Conservation (phyloP, 2,329 filamentous ascomycete genomes). For the Sarocladiaceae sp. region DNA sequence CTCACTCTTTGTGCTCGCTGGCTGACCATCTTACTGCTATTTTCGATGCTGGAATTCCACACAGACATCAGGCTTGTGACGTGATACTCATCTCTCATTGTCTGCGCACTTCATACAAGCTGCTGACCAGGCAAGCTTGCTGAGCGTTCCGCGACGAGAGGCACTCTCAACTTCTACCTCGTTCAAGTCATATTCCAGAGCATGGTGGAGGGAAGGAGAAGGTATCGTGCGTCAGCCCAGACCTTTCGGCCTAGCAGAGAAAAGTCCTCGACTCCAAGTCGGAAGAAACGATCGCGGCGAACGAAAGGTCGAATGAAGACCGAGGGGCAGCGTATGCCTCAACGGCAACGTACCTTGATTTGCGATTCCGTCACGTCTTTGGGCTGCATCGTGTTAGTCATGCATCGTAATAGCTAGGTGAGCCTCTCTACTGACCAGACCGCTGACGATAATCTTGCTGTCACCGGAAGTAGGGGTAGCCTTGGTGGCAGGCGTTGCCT, state of each 20-base stretch:
- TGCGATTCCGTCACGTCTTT: constrained; percentile 92
- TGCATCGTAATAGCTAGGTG: neutral
- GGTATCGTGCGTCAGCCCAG: constrained; percentile 2
- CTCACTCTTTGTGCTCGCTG: constrained; percentile 4
- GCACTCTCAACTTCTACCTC: constrained; percentile 50
- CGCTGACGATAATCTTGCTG: constrained; percentile 98
- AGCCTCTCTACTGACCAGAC: constrained; percentile 81
- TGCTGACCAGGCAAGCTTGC: constrained; percentile 48
- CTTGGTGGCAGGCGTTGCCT: constrained; percentile 56
- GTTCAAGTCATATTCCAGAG: constrained; percentile 22
- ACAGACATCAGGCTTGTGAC: constrained; percentile 9
- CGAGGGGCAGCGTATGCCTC: constrained; percentile 60
- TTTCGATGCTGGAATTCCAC: neutral
- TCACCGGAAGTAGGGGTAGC: constrained; percentile 58
- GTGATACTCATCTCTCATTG: constrained; percentile 16
- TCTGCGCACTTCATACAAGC: constrained; percentile 17
- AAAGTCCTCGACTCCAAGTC: constrained; percentile 16
- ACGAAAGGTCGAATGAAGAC: constrained; percentile 62
- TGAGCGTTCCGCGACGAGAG: constrained; percentile 43
- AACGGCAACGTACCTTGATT: constrained; percentile 99
- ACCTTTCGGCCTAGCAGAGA: constrained; percentile 5
- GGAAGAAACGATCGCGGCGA: constrained; percentile 30
- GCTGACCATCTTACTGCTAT: neutral
- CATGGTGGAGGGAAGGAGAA: constrained; percentile 9
- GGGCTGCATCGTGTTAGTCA: constrained; percentile 60